Percentiles rank a stretch among this genome's conserved stretches.
These are phyloP conservation scores for Colletotrichum phormii DNA, from an alignment of 2,329 filamentous ascomycete genomes.

Conservation along the genomic window DNA sequence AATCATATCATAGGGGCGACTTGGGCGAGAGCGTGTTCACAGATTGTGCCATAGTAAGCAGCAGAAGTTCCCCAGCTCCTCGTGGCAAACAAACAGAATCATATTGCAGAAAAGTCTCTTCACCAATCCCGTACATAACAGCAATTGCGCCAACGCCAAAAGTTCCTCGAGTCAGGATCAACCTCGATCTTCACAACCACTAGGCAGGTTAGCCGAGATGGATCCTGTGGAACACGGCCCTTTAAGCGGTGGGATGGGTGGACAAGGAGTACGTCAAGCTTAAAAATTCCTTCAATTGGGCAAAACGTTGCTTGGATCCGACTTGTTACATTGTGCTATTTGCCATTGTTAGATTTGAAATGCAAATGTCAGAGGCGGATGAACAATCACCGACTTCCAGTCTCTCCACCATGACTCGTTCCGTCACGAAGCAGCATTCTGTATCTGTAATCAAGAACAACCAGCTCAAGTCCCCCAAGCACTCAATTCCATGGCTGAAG, in stretches of 20 bases:
- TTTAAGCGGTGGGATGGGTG: not conserved
- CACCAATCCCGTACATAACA: not conserved
- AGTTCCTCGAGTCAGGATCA: slow-evolving; percentile 18
- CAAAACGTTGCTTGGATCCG: not conserved
- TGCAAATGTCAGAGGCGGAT: not conserved
- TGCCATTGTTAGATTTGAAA: not conserved
- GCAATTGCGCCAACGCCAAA: slow-evolving; percentile 32
- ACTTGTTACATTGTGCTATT: not conserved
- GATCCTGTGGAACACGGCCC: not conserved
- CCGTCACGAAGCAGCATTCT: not conserved
- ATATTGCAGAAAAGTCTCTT: not conserved
- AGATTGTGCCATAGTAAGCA: not conserved
- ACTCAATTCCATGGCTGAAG: slow-evolving; percentile 4
- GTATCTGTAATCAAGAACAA: not conserved
- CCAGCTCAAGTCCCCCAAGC: no score
- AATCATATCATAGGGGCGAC: not conserved
- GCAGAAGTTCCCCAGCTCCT: not conserved
- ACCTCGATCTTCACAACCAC: not conserved
- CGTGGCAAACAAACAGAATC: not conserved
- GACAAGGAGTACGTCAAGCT: not conserved
- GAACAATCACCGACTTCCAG: not conserved
- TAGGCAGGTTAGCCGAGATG: not conserved
- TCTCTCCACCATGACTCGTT: not conserved
- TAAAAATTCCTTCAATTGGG: not conserved
- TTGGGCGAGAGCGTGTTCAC: not conserved